phyloP scores from a whole-genome alignment of 2,329 filamentous ascomycete genomes.

The Rhytidhysteron rufulum region DNA sequence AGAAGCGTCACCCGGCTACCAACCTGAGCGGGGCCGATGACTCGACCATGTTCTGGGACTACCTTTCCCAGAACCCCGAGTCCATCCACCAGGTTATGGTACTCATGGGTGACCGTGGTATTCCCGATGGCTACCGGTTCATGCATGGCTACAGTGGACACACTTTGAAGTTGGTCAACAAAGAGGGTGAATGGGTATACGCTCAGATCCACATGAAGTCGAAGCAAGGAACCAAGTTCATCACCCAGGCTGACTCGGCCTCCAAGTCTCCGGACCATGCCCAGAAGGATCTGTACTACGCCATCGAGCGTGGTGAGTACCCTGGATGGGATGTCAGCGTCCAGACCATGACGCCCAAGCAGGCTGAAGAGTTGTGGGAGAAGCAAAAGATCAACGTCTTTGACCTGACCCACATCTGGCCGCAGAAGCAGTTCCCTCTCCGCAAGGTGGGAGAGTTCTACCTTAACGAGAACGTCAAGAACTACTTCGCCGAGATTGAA shows the following conservation, averaged over 20 bases:
- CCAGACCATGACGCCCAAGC: conserved; percentile 51
- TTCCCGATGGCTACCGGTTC: conserved; percentile 53
- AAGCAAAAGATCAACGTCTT: conserved; percentile 54
- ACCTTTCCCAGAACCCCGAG: conserved; percentile 52
- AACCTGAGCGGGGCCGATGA: conserved; percentile 64
- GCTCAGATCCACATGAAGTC: conserved; percentile 52
- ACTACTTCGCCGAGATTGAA: conserved; percentile 65
- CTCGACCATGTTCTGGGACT: conserved; percentile 65
- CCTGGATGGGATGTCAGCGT: conserved; percentile 50
- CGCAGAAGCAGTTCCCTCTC: conserved; percentile 50
- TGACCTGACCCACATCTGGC: conserved; percentile 54
- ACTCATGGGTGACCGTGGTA: conserved; percentile 53
- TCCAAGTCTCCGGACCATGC: conserved; percentile 51
- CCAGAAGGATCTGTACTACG: conserved; percentile 50
- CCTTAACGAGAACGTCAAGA: conserved; percentile 54
- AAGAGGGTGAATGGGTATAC: conserved; percentile 52
- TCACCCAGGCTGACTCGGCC: conserved; percentile 50
- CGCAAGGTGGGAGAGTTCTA: conserved; percentile 52
- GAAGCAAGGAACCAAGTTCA: conserved; percentile 50
- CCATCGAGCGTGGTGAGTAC: conserved; percentile 52
- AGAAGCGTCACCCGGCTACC: conserved; percentile 69
- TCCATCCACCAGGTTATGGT: conserved; percentile 53
- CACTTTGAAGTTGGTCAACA: conserved; percentile 52
- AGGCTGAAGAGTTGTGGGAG: conserved; percentile 51
- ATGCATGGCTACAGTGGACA: conserved; percentile 55